These are phyloP conservation scores for Pezicula carpinea DNA, from an alignment of 2,329 filamentous ascomycete species.

Conservation along the genomic window DNA sequence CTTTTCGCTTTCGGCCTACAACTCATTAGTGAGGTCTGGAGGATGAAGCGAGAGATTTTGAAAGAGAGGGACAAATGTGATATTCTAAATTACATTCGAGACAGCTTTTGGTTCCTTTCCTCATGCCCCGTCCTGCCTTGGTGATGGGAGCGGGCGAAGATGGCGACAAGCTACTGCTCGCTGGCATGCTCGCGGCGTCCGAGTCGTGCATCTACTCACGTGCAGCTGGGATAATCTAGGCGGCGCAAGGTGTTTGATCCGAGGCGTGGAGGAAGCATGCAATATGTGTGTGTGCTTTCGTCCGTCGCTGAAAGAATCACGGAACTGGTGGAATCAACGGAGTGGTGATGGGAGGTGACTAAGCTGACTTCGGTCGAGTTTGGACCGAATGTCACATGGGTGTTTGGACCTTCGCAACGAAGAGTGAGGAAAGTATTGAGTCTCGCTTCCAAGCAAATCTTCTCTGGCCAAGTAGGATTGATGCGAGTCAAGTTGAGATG, in stretches of 20 bases:
- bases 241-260: too few species aligned
- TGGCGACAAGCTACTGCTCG: neutral
- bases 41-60: neutral
- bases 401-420: too few species aligned
- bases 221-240: neutral
- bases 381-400: too few species aligned
- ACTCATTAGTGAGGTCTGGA: neutral
- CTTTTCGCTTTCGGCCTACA: slow-evolving; percentile 7
- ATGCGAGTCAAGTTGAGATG: too few species aligned
- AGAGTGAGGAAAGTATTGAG: too few species aligned
- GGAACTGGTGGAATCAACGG: too few species aligned
- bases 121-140: slow-evolving; percentile 4
- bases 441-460: too few species aligned
- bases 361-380: too few species aligned
- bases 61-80: neutral
- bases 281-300: neutral
- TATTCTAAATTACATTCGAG: slow-evolving; percentile 11
- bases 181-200: neutral
- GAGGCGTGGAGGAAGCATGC: neutral
- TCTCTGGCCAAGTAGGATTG: too few species aligned
- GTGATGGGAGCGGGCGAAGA: neutral
- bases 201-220: too few species aligned
- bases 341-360: too few species aligned
- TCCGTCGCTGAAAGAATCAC: neutral
- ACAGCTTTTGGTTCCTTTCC: slow-evolving; percentile 11